Conservation (phyloP, 805 yeast species). For the Maudiozyma serrabonitensis region DNA sequence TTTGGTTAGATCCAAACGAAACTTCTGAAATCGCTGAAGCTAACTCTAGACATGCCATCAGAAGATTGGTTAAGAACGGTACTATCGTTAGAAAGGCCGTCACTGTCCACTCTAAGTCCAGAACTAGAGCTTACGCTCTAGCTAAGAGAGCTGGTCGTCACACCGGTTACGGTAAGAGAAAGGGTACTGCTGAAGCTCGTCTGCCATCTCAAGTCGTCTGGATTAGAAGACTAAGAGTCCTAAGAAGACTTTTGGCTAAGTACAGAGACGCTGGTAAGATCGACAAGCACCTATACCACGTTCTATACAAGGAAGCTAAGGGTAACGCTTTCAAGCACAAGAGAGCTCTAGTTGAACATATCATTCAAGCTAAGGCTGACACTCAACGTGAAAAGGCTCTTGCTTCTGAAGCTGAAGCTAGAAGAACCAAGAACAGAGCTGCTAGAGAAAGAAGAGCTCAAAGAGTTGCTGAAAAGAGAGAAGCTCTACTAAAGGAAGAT, state of each 20-base stretch:
- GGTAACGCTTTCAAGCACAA: slow-evolving; percentile 99
- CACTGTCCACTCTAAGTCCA: slow-evolving; percentile 94
- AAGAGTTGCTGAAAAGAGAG: slow-evolving; percentile 95
- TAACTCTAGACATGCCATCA: slow-evolving; percentile 95
- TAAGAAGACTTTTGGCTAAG: slow-evolving; percentile 94
- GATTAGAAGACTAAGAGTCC: slow-evolving; percentile 99
- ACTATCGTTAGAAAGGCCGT: slow-evolving; percentile 96
- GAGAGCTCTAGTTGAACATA: slow-evolving; percentile 99
- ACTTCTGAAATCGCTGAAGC: slow-evolving; percentile 92
- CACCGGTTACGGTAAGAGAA: slow-evolving; percentile 99
- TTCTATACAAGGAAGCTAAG: slow-evolving; percentile 92
- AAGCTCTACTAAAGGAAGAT: slow-evolving; percentile 74
- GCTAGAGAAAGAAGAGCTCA: slow-evolving; percentile 98
- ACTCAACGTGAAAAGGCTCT: slow-evolving; percentile 98
- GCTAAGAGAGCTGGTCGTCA: slow-evolving; percentile 98
- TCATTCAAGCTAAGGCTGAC: slow-evolving; percentile 99
- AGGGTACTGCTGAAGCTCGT: slow-evolving; percentile 99
- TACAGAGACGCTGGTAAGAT: slow-evolving; percentile 99
- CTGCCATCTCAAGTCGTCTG: slow-evolving; percentile 96
- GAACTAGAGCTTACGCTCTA: slow-evolving; percentile 94
- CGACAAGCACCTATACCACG: slow-evolving; percentile 97
- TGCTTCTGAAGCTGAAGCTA: slow-evolving; percentile 98
- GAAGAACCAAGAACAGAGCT: slow-evolving; percentile 97
- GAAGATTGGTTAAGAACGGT: slow-evolving; percentile 96
- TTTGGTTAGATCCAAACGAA: slow-evolving; percentile 99